phyloP scores from a whole-genome alignment of 2,329 filamentous ascomycete genomes.

The Penicillium brasilianum region DNA sequence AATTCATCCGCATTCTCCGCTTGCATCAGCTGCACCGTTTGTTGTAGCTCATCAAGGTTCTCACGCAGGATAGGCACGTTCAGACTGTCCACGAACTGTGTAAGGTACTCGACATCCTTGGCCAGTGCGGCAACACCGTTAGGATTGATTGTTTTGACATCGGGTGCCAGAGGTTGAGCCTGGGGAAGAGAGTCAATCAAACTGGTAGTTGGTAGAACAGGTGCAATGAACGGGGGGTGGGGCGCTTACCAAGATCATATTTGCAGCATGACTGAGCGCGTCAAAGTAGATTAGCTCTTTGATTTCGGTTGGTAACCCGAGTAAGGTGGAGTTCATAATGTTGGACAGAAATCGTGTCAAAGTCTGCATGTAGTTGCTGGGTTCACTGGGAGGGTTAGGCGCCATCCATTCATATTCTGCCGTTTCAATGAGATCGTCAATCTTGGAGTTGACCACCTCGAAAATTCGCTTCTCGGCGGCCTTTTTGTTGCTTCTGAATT shows the following conservation, averaged over 20 bases:
- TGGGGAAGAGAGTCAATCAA: conserved; percentile 40
- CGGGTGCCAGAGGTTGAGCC: conserved; percentile 75
- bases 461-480: conserved; percentile 97
- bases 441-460: conserved; percentile 97
- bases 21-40: conserved; percentile 88
- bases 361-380: conserved; percentile 94
- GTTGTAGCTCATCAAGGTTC: conserved; percentile 89
- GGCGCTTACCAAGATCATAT: conserved; percentile 73
- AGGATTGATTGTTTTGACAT: conserved; percentile 84
- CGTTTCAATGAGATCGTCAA: conserved; percentile 94
- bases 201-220: background rate
- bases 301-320: conserved; percentile 92
- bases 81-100: conserved; percentile 83
- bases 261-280: conserved; percentile 86
- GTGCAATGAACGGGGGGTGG: conserved; percentile 20
- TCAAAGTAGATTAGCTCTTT: conserved; percentile 99
- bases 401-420: conserved; percentile 93
- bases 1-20: conserved; percentile 93
- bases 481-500: conserved; percentile 90
- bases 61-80: conserved; percentile 87
- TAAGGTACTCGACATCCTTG: conserved; percentile 81
- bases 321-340: conserved; percentile 93
- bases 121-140: conserved; percentile 81
- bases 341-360: conserved; percentile 90
- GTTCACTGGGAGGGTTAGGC: conserved; percentile 67